These are phyloP conservation scores for Kregervanrija pseudodelftensis DNA, from an alignment of 805 yeast species.

Conservation along the genomic window DNA sequence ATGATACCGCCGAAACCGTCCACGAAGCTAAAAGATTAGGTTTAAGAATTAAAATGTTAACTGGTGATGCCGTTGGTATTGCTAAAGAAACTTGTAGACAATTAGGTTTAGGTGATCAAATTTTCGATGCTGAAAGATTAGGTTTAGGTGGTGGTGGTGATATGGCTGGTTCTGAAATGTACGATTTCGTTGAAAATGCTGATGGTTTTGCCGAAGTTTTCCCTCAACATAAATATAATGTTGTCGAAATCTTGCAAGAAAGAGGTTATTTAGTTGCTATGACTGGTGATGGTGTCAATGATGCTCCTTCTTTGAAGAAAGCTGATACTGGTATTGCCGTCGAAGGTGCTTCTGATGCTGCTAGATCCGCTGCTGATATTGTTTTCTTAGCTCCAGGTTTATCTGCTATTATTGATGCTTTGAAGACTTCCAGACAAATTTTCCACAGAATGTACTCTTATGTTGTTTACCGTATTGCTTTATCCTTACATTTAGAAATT, in stretches of 20 bases:
- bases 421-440: slow-evolving; percentile 93
- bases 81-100: slow-evolving; percentile 98
- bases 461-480: slow-evolving; percentile 96
- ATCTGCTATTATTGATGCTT: slow-evolving; percentile 89
- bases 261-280: slow-evolving; percentile 97
- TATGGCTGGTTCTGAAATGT: slow-evolving; percentile 96
- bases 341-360: slow-evolving; percentile 97
- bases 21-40: slow-evolving; percentile 86
- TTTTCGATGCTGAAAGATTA: slow-evolving; percentile 93
- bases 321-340: slow-evolving; percentile 97
- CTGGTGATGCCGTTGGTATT: slow-evolving; percentile 99
- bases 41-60: slow-evolving; percentile 93
- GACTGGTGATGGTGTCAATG: slow-evolving; percentile 99
- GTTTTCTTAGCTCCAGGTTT: slow-evolving; percentile 94
- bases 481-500: slow-evolving; percentile 88
- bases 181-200: slow-evolving; percentile 94
- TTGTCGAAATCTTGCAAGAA: slow-evolving; percentile 89
- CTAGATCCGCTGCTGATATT: slow-evolving; percentile 94
- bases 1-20: slow-evolving; percentile 93
- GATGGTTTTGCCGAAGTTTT: slow-evolving; percentile 98
- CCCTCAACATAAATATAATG: slow-evolving; percentile 97
- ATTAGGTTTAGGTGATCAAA: slow-evolving; percentile 93
- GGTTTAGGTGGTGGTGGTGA: slow-evolving; percentile 91
- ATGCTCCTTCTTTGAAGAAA: slow-evolving; percentile 95
- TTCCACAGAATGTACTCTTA: slow-evolving; percentile 99